Evolutionary conservation across 2,329 filamentous ascomycete species (phyloP), one percentile per base, ranked within the genome.

Genomic region (Alternaria dauci): DNA sequence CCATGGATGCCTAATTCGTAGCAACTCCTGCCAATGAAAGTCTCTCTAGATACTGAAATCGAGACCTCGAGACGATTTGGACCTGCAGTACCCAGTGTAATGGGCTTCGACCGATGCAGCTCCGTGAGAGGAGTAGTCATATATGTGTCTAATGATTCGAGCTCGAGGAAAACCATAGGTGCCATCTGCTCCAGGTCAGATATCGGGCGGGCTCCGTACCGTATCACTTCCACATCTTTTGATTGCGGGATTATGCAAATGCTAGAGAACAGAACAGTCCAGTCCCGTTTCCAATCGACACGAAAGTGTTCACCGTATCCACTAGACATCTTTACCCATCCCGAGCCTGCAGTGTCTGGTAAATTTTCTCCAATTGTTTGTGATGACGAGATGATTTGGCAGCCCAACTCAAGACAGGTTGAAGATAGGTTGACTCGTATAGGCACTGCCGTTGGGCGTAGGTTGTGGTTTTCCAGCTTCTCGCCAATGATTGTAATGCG

Each of bases 51-150:
- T 1, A 50, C 4, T 1, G 30, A n/a, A 4, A 50, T 25, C 46
- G 30, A 50, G 1, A 4, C 46, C 3, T 14, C 8, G 12, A 47
- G 44, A 2, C 1, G 9, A 16, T 5, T 4, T 0, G n/a, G 2
- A 7, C 1, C n/a, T 8, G 6, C 1, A 20, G 1, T 9, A 0
- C 8, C 4, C 1, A 46, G 16, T 1, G 14, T 2, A 2, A 47
- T 2, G 2, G 7, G 2, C 20, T 47, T 5, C 20, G 44, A 47
- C 0, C 20, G 8, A n/a, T 12, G 14, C 7, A 48, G 2, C 0
- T 11, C 0, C 7, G 8, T 2, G 2, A n/a, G 8, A 7, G 20
- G 30, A 1, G 14, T 36, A 5, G 46, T 50, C 20, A 7, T 4
- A 3, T 7, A 36, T n/a, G 8, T 4, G 4, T 50, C 46, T 36